Evolutionary conservation across 257 asterid species (phyloP), one percentile per base, ranked within the genome.

Genomic region (Osmanthus fragrans): DNA sequence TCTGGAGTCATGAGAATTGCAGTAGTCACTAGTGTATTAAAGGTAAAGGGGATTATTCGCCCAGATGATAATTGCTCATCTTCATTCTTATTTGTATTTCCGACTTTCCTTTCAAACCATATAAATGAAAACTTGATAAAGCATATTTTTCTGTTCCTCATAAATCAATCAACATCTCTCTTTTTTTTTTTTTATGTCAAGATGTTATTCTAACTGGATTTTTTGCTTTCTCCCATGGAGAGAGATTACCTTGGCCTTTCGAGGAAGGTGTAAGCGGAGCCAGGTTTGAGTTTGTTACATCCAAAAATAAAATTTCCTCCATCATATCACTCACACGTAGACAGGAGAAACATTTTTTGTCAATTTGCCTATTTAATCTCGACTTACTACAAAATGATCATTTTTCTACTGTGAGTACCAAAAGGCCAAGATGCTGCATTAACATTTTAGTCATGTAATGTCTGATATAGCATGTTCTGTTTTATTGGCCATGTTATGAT

Each of bases 1-100:
- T 86, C 47, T 82, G 82, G 85, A 80, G 74, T 65, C 73, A 45
- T 32, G 72, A 66, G 63, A 79, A 68, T 68, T 71, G 74, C 84
- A 75, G n/a, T 23, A 30, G 47, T 68, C 42, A 68, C 64, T 81
- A 78, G 74, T 56, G 69, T 63, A 27, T 63, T 63, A 8, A 67
- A n/a, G 32, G 71, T 42, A 11, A 37, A 45, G 29, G 58, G 1
- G 69, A 27, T 63, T n/a, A 1, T 63, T 58, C 16, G 16, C 19
- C 2, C 19, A 10, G 19, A 63, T 11, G 69, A 23, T 60, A 13
- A 60, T 60, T 21, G 33, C 18, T 60, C 27, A 58, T 58, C 4
- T 10, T 60, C 68, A 21, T 25, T 60, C 68, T 21, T 60, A 25
- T 60, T 60, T 25, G 67, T 60, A 23, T 60, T 23, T 63, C 33